Percentiles rank a stretch among this genome's conserved stretches.
These are phyloP conservation scores for Antitrichia curtipendula DNA, from an alignment of 225 moss, liverwort and hornwort genomes.

Conservation along the genomic window DNA sequence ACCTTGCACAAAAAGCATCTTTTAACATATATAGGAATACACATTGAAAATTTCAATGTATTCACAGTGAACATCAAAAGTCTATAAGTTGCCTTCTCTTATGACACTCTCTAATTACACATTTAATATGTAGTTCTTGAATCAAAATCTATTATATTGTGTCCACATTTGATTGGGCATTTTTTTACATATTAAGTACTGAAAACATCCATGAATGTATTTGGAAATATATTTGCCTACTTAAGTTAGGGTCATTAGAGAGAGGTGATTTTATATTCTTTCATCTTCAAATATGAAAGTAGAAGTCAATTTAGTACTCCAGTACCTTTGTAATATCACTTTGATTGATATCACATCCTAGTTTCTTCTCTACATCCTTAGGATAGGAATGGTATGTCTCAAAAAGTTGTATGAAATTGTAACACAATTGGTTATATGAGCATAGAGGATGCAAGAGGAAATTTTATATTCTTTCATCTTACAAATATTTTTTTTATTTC, in stretches of 20 bases:
- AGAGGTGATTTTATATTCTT: neutral
- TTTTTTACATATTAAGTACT: neutral
- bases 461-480: no score
- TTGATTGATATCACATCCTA: neutral
- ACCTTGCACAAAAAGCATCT: accelerated
- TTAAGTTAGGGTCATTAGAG: neutral
- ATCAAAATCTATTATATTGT: neutral
- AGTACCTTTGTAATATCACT: neutral
- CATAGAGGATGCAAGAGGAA: no score
- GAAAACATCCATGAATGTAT: accelerated
- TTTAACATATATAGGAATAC: neutral
- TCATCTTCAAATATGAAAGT: neutral
- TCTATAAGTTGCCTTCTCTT: neutral
- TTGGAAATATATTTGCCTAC: neutral
- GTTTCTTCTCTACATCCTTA: neutral
- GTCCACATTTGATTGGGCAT: accelerated
- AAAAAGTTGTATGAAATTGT: neutral
- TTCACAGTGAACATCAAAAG: accelerated
- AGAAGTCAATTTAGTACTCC: neutral
- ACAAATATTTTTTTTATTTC: neutral
- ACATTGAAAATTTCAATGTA: neutral
- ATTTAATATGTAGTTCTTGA: neutral
- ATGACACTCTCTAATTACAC: no score
- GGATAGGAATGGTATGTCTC: neutral
- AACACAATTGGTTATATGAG: neutral